Evolutionary conservation across 371 early-diverging fungal species (phyloP), one percentile per base, ranked within the genome.

Genomic region (Zopfochytrium polystomum): DNA sequence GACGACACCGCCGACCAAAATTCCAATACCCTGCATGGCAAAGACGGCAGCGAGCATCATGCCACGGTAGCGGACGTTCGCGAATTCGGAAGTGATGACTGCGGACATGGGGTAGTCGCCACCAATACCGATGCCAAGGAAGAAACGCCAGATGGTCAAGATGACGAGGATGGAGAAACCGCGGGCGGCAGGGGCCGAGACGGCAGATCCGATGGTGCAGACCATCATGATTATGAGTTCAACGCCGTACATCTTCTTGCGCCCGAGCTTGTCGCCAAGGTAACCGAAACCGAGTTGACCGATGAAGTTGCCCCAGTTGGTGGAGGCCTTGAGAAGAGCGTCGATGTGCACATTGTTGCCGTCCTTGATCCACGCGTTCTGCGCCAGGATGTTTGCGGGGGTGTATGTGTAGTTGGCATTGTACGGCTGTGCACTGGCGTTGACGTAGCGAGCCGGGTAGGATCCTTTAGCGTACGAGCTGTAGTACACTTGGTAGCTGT

Each of bases 21-120:
- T 86, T 43, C 93, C 93, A 52, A 91, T 78, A 46, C 92, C 93
- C 74, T 92, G 92, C 91, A 92, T 91, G 47, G 92, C 83, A 77
- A 92, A 93, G 30, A 91, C 90, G 9, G 88, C 79, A 13, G 90
- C 86, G 73, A 90, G 86, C 89, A 90, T 87, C 32, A 80, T 81
- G 52, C 92, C 92, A 51, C 92, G 84, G 59, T 81, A 80, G 62
- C 85, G 81, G 57, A 85, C 77, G 29, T 84, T 70, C 27, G 91
- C 87, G 74, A 88, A 91, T 73, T 93, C 94, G 42, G 90, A 87
- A 20, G 90, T 88, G 55, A 93, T 88, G 35, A 88, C 77, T 69
- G 91, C 91, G n/a, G 88, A 87, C 34, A 73, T 64, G 18, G 75
- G 75, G 55, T 70, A 73, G 62, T 74, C 72, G 63, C 92, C 94